A percentile compares a stretch with the other conserved stretches of the same genome.
These are phyloP conservation scores for Xylaria sp. DNA, from an alignment of 2,329 filamentous ascomycete genomes.

Conservation along the genomic window DNA sequence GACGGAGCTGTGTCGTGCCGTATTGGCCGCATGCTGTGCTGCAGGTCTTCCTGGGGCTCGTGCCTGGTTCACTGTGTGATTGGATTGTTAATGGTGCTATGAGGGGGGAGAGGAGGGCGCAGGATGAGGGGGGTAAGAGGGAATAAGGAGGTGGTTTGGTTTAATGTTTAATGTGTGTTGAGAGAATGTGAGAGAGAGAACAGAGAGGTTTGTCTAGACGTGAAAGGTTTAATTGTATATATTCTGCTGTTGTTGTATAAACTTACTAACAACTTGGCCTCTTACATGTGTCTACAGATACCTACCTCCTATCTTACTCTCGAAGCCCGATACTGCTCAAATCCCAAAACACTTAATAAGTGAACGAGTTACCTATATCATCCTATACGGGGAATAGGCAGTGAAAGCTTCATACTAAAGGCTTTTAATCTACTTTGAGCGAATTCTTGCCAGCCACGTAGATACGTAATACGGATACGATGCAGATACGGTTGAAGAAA, in stretches of 20 bases:
- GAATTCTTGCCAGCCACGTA: background rate
- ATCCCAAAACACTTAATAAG: no score
- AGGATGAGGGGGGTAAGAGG: constrained; percentile 25
- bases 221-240: constrained; percentile 1
- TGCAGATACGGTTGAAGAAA: background rate
- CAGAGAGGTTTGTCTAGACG: background rate
- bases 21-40: constrained; percentile 43
- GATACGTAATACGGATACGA: background rate
- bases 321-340: background rate
- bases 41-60: constrained; percentile 16
- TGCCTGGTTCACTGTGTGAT: constrained; percentile 29
- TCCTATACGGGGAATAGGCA: background rate
- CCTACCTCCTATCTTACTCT: background rate
- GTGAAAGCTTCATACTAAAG: background rate
- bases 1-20: constrained; percentile 35
- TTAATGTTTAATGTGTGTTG: background rate
- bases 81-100: constrained; percentile 26
- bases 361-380: background rate
- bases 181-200: background rate
- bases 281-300: background rate
- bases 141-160: background rate
- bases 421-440: no score
- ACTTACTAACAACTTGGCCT: background rate
- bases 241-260: background rate
- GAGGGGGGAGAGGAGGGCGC: constrained; percentile 25